Evolutionary conservation across 345 rosid genomes (phyloP).

Genomic region (Arabidopsis suecica): DNA sequence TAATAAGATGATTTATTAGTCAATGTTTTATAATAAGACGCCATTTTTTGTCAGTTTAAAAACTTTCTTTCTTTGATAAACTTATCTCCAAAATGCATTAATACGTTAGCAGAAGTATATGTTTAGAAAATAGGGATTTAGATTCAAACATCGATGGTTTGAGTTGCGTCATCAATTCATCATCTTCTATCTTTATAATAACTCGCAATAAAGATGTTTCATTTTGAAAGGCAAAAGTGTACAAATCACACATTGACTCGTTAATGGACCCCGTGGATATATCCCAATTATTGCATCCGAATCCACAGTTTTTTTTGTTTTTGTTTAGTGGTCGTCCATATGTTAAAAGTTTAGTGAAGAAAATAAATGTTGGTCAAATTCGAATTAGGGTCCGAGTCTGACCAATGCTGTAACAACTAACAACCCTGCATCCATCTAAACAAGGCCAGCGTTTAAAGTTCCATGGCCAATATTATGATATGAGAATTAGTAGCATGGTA

Average conservation of each 20-base stretch:
- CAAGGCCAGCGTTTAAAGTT: background rate
- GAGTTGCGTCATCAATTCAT: slow-evolving; percentile 34
- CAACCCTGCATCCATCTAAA: background rate
- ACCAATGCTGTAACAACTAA: background rate
- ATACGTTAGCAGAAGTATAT: background rate
- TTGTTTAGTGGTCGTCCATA: background rate
- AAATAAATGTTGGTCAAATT: background rate
- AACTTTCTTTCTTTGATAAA: background rate
- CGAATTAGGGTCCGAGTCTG: background rate
- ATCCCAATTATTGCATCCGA: slow-evolving; percentile 29
- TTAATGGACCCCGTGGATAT: slow-evolving; percentile 32
- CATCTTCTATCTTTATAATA: slow-evolving; percentile 20
- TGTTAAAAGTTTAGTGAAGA: background rate
- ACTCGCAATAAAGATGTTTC: slow-evolving; percentile 19
- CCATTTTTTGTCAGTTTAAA: background rate
- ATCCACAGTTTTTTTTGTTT: slow-evolving; percentile 3
- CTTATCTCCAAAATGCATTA: background rate
- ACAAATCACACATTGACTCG: slow-evolving; percentile 21
- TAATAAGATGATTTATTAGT: slow-evolving; percentile 20
- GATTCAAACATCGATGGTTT: slow-evolving; percentile 2
- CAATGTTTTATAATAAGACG: slow-evolving; percentile 21
- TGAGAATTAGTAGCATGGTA: background rate
- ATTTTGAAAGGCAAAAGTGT: slow-evolving; percentile 22
- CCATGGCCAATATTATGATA: background rate
- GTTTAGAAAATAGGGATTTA: background rate